These are phyloP conservation scores for Naumovozyma baii DNA, from an alignment of 805 yeast genomes.

Conservation along the genomic window DNA sequence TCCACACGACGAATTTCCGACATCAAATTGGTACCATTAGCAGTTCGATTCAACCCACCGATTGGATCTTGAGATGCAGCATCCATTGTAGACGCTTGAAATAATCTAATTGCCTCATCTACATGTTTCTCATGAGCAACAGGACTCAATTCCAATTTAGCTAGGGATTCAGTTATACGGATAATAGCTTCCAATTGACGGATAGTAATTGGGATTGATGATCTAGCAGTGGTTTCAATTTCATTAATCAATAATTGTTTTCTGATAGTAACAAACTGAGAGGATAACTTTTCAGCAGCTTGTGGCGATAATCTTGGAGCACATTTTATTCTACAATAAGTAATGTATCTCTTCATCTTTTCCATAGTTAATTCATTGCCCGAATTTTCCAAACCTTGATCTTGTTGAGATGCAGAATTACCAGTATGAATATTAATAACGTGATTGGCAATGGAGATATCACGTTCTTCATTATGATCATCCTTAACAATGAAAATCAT, in stretches of 20 bases:
- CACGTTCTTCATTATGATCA: conserved; percentile 80
- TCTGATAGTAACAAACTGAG: conserved; percentile 87
- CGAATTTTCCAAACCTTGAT: conserved; percentile 41
- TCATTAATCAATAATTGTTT: conserved; percentile 75
- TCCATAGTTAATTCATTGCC: conserved; percentile 82
- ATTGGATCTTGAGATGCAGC: conserved; percentile 56
- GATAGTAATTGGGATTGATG: conserved; percentile 92
- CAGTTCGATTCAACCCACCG: conserved; percentile 39
- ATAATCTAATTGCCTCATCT: conserved; percentile 87
- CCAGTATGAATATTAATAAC: conserved; percentile 93
- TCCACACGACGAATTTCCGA: conserved; percentile 74
- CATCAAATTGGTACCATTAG: conserved; percentile 47
- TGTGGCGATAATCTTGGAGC: conserved; percentile 87
- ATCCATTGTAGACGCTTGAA: conserved; percentile 95
- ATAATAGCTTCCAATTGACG: conserved; percentile 97
- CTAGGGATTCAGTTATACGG: conserved; percentile 89
- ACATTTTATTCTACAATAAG: conserved; percentile 79
- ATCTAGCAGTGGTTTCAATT: conserved; percentile 71
- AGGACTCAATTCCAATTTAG: conserved; percentile 74
- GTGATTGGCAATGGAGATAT: conserved; percentile 83
- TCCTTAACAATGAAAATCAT: conserved; percentile 97
- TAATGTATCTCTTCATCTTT: conserved; percentile 84
- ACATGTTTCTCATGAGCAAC: conserved; percentile 84
- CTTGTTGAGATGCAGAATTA: conserved; percentile 33
- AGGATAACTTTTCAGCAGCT: conserved; percentile 81